Percentiles rank a stretch among this genome's conserved stretches.
Evolutionary conservation across 164 flowering plant genomes (phyloP).

Genomic region (Magnolia changhungtana): DNA sequence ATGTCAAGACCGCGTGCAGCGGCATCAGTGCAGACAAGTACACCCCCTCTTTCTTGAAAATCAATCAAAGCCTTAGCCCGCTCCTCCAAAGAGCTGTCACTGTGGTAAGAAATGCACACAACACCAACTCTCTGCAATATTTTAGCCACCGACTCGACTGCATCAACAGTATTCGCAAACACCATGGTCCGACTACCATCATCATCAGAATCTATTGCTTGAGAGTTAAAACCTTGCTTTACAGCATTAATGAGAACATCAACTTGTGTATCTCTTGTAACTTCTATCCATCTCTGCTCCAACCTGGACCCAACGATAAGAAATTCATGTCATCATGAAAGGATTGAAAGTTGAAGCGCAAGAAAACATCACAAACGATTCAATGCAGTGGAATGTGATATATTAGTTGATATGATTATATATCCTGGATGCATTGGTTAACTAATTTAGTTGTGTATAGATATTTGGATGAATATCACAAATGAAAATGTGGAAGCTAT

Average conservation of each 20-base stretch:
- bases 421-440: too few relatives aligned
- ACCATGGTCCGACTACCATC: slow-evolving; percentile 73
- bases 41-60: slow-evolving; percentile 75
- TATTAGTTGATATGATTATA: too few relatives aligned
- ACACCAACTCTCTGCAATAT: slow-evolving; percentile 61
- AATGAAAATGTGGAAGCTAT: too few relatives aligned
- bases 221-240: slow-evolving; percentile 32
- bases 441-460: too few relatives aligned
- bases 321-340: not conserved
- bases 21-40: slow-evolving; percentile 96
- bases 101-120: slow-evolving; percentile 69
- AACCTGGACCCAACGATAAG: slow-evolving; percentile 39
- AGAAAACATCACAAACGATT: not conserved
- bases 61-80: slow-evolving; percentile 53
- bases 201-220: slow-evolving; percentile 20
- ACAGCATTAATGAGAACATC: slow-evolving; percentile 80
- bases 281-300: slow-evolving; percentile 88
- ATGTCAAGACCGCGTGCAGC: slow-evolving; percentile 97
- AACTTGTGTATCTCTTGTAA: slow-evolving; percentile 72
- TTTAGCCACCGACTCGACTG: slow-evolving; percentile 82
- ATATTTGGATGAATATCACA: too few relatives aligned
- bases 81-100: slow-evolving; percentile 66
- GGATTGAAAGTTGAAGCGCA: not conserved
- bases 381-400: not conserved
- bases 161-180: slow-evolving; percentile 95